Percentiles rank a stretch among this genome's conserved stretches.
These are phyloP conservation scores for Backusella luteola DNA, from an alignment of 192 early-diverging fungal species.

Conservation along the genomic window DNA sequence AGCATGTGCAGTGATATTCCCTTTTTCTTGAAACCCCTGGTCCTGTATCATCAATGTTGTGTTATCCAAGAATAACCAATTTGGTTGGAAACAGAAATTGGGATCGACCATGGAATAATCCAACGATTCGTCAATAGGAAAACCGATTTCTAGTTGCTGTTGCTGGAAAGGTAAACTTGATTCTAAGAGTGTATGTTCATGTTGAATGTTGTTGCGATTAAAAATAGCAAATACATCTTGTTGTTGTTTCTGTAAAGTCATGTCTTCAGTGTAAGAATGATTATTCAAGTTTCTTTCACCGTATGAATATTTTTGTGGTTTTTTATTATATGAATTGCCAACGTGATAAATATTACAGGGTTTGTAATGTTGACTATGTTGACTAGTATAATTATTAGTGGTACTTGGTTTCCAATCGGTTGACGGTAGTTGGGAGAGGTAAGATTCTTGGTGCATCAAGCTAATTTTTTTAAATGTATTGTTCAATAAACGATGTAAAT, in stretches of 20 bases:
- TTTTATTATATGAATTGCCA: neutral
- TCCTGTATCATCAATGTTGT: neutral
- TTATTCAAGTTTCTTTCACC: neutral
- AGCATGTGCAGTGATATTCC: neutral
- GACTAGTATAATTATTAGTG: neutral
- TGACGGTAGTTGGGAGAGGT: neutral
- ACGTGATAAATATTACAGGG: neutral
- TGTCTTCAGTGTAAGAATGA: neutral
- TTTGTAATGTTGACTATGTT: neutral
- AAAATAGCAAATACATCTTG: neutral
- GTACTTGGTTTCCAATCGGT: neutral
- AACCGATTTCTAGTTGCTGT: neutral
- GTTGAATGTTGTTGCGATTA: neutral
- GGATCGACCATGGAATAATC: neutral
- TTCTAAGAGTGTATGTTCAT: neutral
- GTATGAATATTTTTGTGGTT: neutral
- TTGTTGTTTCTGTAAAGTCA: neutral
- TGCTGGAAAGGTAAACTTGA: neutral
- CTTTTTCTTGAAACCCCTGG: neutral
- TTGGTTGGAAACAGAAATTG: neutral
- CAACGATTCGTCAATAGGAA: neutral
- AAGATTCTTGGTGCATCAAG: neutral
- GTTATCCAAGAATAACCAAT: neutral
- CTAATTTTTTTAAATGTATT: neutral
- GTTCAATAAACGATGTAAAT: neutral